Percentiles rank a stretch among this genome's conserved stretches.
These are phyloP conservation scores for Fusarium temperatum DNA, from an alignment of 2,329 filamentous ascomycete species.

Conservation along the genomic window DNA sequence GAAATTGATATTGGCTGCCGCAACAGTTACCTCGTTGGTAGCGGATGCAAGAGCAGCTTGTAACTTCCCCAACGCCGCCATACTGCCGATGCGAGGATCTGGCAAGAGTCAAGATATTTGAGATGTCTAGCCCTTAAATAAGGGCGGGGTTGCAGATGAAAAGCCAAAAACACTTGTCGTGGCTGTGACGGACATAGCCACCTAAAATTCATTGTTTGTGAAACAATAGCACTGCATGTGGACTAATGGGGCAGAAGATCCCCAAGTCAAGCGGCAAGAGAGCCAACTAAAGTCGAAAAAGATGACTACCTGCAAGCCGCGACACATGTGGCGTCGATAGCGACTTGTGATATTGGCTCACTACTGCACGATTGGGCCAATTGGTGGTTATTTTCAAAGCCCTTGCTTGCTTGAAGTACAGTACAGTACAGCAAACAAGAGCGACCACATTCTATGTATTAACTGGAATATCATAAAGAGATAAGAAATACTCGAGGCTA, in stretches of 20 bases:
- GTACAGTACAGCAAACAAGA: background rate
- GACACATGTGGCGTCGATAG: background rate
- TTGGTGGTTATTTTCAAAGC: background rate
- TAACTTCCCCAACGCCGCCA: background rate
- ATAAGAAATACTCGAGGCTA: fast-evolving
- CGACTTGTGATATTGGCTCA: background rate
- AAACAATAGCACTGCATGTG: too few species aligned
- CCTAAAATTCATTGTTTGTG: background rate
- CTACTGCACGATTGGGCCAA: background rate
- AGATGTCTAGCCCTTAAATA: background rate
- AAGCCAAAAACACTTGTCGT: background rate
- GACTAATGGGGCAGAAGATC: background rate
- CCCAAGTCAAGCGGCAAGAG: background rate
- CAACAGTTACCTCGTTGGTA: background rate
- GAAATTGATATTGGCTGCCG: background rate
- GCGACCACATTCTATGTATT: background rate
- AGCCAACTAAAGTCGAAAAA: background rate
- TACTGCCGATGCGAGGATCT: fast-evolving
- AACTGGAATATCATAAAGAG: fast-evolving
- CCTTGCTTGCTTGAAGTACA: too few species aligned
- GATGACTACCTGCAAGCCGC: background rate
- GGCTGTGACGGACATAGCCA: background rate
- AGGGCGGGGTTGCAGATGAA: too few species aligned
- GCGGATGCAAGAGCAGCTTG: background rate
- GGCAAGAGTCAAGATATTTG: background rate